Evolutionary conservation across 305 asterid genomes (phyloP), one percentile per base, ranked within the genome.

Genomic region (Fraxinus ornus): DNA sequence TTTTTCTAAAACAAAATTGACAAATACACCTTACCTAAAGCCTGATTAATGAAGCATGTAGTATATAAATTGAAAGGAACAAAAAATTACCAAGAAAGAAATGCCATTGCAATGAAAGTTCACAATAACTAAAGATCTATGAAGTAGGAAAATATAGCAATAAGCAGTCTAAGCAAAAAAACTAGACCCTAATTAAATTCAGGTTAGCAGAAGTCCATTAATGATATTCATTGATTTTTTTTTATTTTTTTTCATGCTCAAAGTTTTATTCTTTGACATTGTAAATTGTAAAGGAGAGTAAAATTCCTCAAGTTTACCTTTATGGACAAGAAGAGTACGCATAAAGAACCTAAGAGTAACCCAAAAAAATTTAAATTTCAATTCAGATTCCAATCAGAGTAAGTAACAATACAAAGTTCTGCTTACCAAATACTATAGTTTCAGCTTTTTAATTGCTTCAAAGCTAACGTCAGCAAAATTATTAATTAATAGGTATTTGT

Each of bases 371-470:
- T 3, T 39, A 35, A 60, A 78, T 80, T 22, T 1, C 77, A 12
- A 36, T 6, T 78, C 32, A 80, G 22, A 28, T 60, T 41, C 71
- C 17, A 24, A 77, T 19, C 35, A 15, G 37, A 81, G 7, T 37
- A 44, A 49, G 84, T 1, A 77, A 80, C 41, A 52, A 76, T 60
- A 80, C 55, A 80, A 21, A 70, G 24, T 8, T 57, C 71, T 8
- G n/a, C 41, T 55, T 6, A n/a, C 24, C 64, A n/a, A 55, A n/a
- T 17, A n/a, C 64, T 17, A 1, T 49, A 15, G 60, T 49, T 49
- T 15, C 7, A 2, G 21, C 60, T 15, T 49, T 49, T 49, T 49
- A 49, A 49, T 49, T 49, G 60, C 60, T 15, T 49, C 60, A 49
- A 17, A 49, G 60, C 60, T 49, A 49, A 49, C 7, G 1, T 15